These are phyloP conservation scores for Pseudogymnoascus sp. DNA, from an alignment of 2,329 filamentous ascomycete genomes.

Conservation along the genomic window DNA sequence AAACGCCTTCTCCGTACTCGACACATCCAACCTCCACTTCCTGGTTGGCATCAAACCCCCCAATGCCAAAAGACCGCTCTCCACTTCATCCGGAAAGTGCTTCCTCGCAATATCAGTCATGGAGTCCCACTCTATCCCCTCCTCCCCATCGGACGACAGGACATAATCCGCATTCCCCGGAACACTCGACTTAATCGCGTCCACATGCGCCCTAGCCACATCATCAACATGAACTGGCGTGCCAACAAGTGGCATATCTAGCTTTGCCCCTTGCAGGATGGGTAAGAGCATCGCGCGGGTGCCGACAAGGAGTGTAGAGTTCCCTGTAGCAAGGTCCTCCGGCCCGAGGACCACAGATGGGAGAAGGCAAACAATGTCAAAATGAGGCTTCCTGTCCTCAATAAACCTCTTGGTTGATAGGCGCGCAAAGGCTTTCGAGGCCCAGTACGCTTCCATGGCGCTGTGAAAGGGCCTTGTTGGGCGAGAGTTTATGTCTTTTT, in stretches of 20 bases:
- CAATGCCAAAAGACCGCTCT: slow-evolving; percentile 26
- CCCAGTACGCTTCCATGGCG: slow-evolving; percentile 23
- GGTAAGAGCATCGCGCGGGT: not conserved
- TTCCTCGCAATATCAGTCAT: slow-evolving; percentile 31
- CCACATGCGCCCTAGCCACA: slow-evolving; percentile 1
- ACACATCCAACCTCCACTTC: slow-evolving; percentile 26
- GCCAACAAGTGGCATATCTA: slow-evolving; percentile 1
- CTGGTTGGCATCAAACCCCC: slow-evolving; percentile 26
- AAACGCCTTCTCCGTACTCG: slow-evolving; percentile 28
- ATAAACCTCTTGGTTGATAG: slow-evolving; percentile 18
- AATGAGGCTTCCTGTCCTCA: not conserved
- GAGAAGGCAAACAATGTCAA: not conserved
- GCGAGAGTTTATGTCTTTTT: not conserved
- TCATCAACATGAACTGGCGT: slow-evolving; percentile 10
- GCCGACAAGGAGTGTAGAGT: not conserved
- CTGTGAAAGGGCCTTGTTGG: not conserved
- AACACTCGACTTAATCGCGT: not conserved
- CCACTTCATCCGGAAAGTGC: slow-evolving; percentile 27
- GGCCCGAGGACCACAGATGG: slow-evolving; percentile 11
- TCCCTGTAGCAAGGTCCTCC: not conserved
- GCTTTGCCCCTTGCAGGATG: not conserved
- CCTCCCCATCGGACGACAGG: slow-evolving; percentile 7
- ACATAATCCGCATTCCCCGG: slow-evolving; percentile 1
- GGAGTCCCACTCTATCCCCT: slow-evolving; percentile 32
- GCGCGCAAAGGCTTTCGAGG: slow-evolving; percentile 22